Conservation (phyloP, 2,329 filamentous ascomycete genomes). For the Hypoxylon sp. region DNA sequence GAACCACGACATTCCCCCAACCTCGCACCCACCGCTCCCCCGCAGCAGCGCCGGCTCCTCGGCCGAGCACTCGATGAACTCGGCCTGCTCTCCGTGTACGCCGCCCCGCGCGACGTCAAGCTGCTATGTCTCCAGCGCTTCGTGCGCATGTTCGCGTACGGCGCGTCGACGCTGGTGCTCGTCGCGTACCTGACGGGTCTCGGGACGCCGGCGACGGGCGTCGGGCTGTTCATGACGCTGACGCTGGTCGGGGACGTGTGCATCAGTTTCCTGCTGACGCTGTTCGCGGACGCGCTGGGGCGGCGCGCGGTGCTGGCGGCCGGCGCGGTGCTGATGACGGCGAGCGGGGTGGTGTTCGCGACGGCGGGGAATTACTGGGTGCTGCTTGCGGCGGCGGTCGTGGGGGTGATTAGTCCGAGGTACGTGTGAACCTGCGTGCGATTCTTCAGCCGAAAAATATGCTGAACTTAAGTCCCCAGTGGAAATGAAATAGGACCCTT, state of each 20-base stretch:
- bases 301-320: slow-evolving; percentile 64
- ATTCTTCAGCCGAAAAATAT: neutral
- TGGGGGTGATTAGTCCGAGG: slow-evolving; percentile 72
- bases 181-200: slow-evolving; percentile 66
- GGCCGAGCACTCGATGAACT: slow-evolving; percentile 52
- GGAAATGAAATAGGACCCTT: slow-evolving; percentile 75
- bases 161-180: slow-evolving; percentile 67
- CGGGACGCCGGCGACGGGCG: slow-evolving; percentile 61
- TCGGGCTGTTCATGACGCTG: slow-evolving; percentile 74
- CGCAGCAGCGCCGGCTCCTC: slow-evolving; percentile 27
- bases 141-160: slow-evolving; percentile 73
- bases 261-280: slow-evolving; percentile 69
- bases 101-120: slow-evolving; percentile 63
- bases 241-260: slow-evolving; percentile 70
- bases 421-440: slow-evolving; percentile 34
- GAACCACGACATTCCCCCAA: no score
- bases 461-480: slow-evolving; percentile 49
- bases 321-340: slow-evolving; percentile 67
- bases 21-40: neutral
- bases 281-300: slow-evolving; percentile 69
- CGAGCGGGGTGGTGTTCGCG: slow-evolving; percentile 68
- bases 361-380: slow-evolving; percentile 66
- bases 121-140: slow-evolving; percentile 70
- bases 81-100: slow-evolving; percentile 58
- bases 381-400: slow-evolving; percentile 66